Evolutionary conservation across 495 filamentous ascomycete species (phyloP).

Genomic region (Penicillium atrosanguineum): DNA sequence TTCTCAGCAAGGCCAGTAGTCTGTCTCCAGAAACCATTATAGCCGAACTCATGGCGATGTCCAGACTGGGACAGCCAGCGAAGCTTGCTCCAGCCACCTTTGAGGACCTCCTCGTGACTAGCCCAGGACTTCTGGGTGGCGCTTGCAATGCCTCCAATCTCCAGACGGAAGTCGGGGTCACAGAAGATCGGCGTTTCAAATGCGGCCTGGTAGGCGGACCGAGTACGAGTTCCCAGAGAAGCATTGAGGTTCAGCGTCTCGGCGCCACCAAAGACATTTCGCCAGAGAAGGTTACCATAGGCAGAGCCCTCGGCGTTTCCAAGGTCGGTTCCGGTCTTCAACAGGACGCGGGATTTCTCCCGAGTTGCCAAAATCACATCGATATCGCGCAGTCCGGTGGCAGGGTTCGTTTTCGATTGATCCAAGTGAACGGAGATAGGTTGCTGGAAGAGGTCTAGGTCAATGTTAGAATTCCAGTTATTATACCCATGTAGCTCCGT

Average conservation of each 20-base stretch:
- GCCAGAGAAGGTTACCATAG: slow-evolving; percentile 75
- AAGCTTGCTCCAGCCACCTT: slow-evolving; percentile 72
- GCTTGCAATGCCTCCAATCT: slow-evolving; percentile 74
- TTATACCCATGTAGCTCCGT: neutral
- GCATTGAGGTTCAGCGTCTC: slow-evolving; percentile 85
- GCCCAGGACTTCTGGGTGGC: slow-evolving; percentile 85
- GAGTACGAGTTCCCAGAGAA: slow-evolving; percentile 80
- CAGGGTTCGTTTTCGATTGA: slow-evolving; percentile 58
- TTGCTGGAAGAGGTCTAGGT: slow-evolving; percentile 78
- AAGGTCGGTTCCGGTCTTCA: slow-evolving; percentile 90
- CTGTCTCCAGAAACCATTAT: slow-evolving; percentile 83
- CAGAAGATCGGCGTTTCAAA: slow-evolving; percentile 78
- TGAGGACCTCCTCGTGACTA: slow-evolving; percentile 87
- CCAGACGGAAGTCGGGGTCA: slow-evolving; percentile 74
- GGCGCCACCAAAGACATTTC: slow-evolving; percentile 93
- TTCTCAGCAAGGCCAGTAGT: slow-evolving; percentile 69
- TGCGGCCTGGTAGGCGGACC: slow-evolving; percentile 80
- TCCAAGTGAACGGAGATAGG: slow-evolving; percentile 79
- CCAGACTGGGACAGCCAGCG: slow-evolving; percentile 62
- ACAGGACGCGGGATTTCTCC: slow-evolving; percentile 73
- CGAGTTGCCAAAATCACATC: slow-evolving; percentile 71
- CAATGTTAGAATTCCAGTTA: slow-evolving; percentile 11
- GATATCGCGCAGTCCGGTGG: slow-evolving; percentile 62
- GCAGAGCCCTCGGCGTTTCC: slow-evolving; percentile 91
- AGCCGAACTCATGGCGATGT: slow-evolving; percentile 71